Percentiles rank a stretch among this genome's conserved stretches.
phyloP scores from a whole-genome alignment of 139 green algal genomes.

The Edaphochlamys debaryana region DNA sequence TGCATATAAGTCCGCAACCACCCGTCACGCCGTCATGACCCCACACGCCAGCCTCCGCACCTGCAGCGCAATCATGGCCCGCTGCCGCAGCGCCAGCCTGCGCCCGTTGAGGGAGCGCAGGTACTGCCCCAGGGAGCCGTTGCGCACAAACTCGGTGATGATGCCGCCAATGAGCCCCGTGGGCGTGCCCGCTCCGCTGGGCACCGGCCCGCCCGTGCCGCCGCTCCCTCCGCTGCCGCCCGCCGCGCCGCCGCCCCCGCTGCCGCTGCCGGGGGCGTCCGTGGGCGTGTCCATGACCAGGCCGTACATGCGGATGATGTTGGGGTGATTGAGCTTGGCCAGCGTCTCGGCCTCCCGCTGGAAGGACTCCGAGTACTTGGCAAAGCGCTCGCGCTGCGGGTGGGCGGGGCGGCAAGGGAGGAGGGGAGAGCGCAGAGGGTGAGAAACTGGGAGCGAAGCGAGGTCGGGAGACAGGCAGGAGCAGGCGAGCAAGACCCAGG shows the following conservation, averaged over 20 bases:
- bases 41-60: too few relatives aligned
- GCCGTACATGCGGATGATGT: slow-evolving; percentile 94
- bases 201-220: background rate
- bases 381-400: slow-evolving; percentile 62
- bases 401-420: background rate
- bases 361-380: slow-evolving; percentile 82
- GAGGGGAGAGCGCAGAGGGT: background rate
- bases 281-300: slow-evolving; percentile 71
- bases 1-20: too few relatives aligned
- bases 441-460: too few relatives aligned
- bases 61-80: slow-evolving; percentile 84
- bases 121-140: slow-evolving; percentile 71
- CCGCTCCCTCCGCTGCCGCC: slow-evolving; percentile 33
- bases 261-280: background rate
- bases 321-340: slow-evolving; percentile 88
- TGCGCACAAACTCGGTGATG: slow-evolving; percentile 91
- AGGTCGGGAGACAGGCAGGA: too few relatives aligned
- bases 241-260: background rate
- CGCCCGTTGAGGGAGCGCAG: slow-evolving; percentile 49
- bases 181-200: slow-evolving; percentile 5
- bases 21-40: too few relatives aligned
- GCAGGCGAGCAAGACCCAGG: too few relatives aligned
- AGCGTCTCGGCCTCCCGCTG: slow-evolving; percentile 86
- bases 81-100: slow-evolving; percentile 66
- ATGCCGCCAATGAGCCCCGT: slow-evolving; percentile 68